phyloP scores from a whole-genome alignment of 169 alveolate species.

The Plasmodium adleri region DNA sequence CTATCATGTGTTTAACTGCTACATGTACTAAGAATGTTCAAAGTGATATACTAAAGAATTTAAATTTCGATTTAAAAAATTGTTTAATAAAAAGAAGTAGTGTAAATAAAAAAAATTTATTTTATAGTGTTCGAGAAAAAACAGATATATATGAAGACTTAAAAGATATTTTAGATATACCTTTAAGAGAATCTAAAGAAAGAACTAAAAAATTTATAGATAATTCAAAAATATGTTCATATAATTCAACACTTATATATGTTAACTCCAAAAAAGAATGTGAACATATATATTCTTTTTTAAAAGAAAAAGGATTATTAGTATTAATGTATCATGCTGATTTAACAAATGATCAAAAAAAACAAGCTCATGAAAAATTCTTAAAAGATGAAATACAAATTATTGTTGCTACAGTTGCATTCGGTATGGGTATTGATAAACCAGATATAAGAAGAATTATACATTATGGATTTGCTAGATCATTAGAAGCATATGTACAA shows the following conservation, averaged over 20 bases:
- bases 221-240: constrained; percentile 64
- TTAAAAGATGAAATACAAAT: constrained; percentile 95
- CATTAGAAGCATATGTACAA: constrained; percentile 97
- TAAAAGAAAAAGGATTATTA: constrained; percentile 20
- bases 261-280: constrained; percentile 69
- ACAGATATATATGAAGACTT: constrained; percentile 35
- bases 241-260: constrained; percentile 67
- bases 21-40: constrained; percentile 96
- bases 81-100: constrained; percentile 64
- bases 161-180: constrained; percentile 47
- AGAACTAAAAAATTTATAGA: constrained; percentile 55
- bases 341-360: constrained; percentile 82
- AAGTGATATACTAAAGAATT: constrained; percentile 80
- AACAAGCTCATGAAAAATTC: constrained; percentile 86
- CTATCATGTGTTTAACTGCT: constrained; percentile 97
- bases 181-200: constrained; percentile 7
- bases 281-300: constrained; percentile 30
- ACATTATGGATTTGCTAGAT: constrained; percentile 97
- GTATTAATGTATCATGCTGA: constrained; percentile 86
- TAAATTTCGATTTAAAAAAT: constrained; percentile 44
- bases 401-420: constrained; percentile 99
- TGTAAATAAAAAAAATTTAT: constrained; percentile 58
- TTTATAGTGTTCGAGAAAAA: constrained; percentile 37
- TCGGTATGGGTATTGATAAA: constrained; percentile 99
- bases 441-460: constrained; percentile 98